These are phyloP conservation scores for Xylaria sp. DNA, from an alignment of 2,329 filamentous ascomycete species.

Conservation along the genomic window DNA sequence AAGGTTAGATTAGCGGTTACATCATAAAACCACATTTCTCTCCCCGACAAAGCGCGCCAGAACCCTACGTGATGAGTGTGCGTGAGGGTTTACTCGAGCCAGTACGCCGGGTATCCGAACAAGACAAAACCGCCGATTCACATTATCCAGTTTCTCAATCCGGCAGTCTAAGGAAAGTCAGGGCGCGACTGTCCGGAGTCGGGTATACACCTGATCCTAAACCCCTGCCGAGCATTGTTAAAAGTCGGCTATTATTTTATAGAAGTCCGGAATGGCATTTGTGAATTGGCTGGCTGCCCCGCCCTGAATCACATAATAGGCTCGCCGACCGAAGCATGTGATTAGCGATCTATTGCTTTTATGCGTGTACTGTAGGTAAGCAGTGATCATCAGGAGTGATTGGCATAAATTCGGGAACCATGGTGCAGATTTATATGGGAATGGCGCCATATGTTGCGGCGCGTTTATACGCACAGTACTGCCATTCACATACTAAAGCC, in stretches of 20 bases:
- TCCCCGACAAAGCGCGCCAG: background rate
- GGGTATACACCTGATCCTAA: background rate
- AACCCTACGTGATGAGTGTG: background rate
- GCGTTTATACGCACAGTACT: background rate
- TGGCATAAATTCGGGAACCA: background rate
- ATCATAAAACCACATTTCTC: background rate
- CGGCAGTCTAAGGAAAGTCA: background rate
- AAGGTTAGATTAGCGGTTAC: background rate
- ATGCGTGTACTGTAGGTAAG: background rate
- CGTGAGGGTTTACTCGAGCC: too few species aligned
- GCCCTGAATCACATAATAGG: background rate
- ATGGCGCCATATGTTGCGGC: background rate
- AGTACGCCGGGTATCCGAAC: background rate
- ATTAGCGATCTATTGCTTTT: background rate
- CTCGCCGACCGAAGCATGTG: background rate
- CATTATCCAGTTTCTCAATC: background rate
- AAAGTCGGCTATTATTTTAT: background rate
- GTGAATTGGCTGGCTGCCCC: background rate
- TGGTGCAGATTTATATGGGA: background rate
- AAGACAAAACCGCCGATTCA: background rate
- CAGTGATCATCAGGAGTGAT: constrained; percentile 12
- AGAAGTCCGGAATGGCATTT: background rate
- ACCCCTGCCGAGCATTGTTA: background rate
- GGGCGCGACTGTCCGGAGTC: background rate
- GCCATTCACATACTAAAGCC: background rate